phyloP scores from a whole-genome alignment of 108 stramenopile genomes.

The Cyclotella baltica region DNA sequence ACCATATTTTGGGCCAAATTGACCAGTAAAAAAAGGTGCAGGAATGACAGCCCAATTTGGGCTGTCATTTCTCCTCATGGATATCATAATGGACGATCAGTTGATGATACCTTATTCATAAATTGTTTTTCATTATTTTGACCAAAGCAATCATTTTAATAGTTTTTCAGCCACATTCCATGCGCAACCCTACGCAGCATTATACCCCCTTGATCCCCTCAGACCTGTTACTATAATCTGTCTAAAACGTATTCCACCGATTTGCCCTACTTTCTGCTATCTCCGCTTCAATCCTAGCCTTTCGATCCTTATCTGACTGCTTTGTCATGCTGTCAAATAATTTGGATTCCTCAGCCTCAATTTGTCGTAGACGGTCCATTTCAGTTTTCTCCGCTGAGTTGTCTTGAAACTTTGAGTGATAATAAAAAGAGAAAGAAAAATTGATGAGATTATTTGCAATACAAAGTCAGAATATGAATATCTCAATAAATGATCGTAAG shows the following conservation, averaged over 20 bases:
- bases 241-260: constrained; percentile 55
- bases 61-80: too few species aligned
- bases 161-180: too few species aligned
- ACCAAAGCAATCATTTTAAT: too few species aligned
- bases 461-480: neutral
- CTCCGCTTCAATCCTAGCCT: constrained; percentile 44
- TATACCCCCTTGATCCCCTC: neutral
- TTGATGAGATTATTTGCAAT: neutral
- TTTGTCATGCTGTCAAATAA: constrained; percentile 37
- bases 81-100: too few species aligned
- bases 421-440: neutral
- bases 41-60: too few species aligned
- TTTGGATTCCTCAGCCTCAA: constrained; percentile 39
- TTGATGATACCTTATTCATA: too few species aligned
- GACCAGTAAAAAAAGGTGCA: too few species aligned
- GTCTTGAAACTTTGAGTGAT: constrained; percentile 15
- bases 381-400: constrained; percentile 42
- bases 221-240: neutral
- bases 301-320: constrained; percentile 17
- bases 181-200: too few species aligned
- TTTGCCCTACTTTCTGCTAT: constrained; percentile 50
- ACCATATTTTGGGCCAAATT: too few species aligned
- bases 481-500: too few species aligned
- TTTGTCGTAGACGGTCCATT: constrained; percentile 35
- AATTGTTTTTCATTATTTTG: too few species aligned